Base-by-base conservation (phyloP, 768 basidiomycete species). In the Termitomyces sp. region DNA sequence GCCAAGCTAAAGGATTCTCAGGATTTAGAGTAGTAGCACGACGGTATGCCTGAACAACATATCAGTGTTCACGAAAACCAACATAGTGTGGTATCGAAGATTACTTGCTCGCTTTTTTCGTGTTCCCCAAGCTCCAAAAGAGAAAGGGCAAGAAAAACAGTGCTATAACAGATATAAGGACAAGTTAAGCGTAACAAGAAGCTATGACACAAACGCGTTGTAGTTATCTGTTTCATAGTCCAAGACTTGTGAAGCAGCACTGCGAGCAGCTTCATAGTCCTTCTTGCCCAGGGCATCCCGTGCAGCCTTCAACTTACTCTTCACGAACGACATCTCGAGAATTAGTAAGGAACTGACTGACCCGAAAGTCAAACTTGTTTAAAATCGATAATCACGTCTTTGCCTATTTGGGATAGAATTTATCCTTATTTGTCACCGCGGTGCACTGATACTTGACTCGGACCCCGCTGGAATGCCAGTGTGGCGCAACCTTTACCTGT, bases 21-120 rank as follows among this genome's bases (percentile, higher is more conserved):
- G 87, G 83, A 58, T 84, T 84, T n/a, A 82, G 59, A 34, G 79
- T 75, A 47, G 86, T 90, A 0, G 95, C 96, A 62, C 83, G 89
- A 43, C 77, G 80, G 69, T 96, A 98, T 27, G 81, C 79, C 92
- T 95, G 64, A 32, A 59, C 37, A 16, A 44, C 16, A 54, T 51
- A 57, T 60, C 46, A 65, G 70, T 53, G 51, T 53, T 37, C 34
- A 32, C 42, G 14, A 50, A 54, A 40, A 52, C 29, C 23, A 27
- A 25, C 49, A 57, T 27, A 23, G 17, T 19, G 17, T 19, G 42
- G 31, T 32, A 44, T 59, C 55, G 53, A 42, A 63, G 65, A 76
- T 80, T 82, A 96, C 95, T 84, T 89, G 83, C 77, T 98, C 95
- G 75, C 94, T 89, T 68, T 86, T 75, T 38, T 85, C 81, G 21